These are phyloP conservation scores for Basidiobolus meristosporus DNA, from an alignment of 371 early-diverging fungal species.

Conservation along the genomic window DNA sequence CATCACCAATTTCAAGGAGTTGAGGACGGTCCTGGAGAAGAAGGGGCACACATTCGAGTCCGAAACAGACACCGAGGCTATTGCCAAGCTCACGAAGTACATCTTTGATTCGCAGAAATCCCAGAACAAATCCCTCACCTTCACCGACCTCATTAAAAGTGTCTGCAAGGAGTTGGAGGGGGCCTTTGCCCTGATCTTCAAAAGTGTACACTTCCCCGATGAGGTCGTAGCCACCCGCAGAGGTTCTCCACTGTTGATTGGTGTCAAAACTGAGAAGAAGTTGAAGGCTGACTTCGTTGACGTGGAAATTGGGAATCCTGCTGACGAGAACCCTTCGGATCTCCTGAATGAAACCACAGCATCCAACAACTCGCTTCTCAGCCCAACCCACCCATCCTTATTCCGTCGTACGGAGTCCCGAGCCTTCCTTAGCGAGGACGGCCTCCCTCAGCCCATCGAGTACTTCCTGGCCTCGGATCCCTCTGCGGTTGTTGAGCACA, in stretches of 20 bases:
- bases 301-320: constrained; percentile 32
- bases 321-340: constrained; percentile 6
- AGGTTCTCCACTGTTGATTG: constrained; percentile 95
- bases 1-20: constrained; percentile 98
- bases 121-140: constrained; percentile 37
- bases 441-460: constrained; percentile 86
- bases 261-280: constrained; percentile 94
- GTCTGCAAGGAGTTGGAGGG: constrained; percentile 96
- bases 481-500: constrained; percentile 97
- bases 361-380: background rate
- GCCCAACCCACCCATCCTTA: too few relatives aligned
- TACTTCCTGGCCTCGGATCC: constrained; percentile 97
- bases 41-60: constrained; percentile 93
- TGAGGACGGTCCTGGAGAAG: constrained; percentile 86
- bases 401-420: constrained; percentile 71
- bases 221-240: constrained; percentile 94
- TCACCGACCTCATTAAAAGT: constrained; percentile 77
- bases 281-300: constrained; percentile 80
- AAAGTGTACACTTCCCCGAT: constrained; percentile 80
- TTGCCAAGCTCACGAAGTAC: constrained; percentile 94
- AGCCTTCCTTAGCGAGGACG: constrained; percentile 87
- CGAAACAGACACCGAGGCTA: constrained; percentile 98
- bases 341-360: background rate
- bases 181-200: constrained; percentile 96
- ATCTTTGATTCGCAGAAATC: constrained; percentile 81